Conservation (phyloP, 1,284 basidiomycete species). For the Pterulicium gracile region DNA sequence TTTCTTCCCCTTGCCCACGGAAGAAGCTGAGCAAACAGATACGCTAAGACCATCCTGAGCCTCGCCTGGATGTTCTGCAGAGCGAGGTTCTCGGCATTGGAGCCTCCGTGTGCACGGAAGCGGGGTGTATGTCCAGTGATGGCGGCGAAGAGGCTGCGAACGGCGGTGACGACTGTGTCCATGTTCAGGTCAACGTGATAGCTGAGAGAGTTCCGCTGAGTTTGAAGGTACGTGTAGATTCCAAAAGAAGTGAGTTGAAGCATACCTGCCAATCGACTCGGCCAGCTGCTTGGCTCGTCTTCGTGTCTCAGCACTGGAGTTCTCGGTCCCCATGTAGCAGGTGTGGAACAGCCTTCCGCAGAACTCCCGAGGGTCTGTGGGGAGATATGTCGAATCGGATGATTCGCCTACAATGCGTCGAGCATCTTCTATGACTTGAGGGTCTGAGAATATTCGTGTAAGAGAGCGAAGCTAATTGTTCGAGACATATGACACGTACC, state of each 20-base stretch:
- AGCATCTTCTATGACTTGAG: constrained; percentile 86
- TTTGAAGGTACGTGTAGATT: not conserved
- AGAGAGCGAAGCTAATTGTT: too few species aligned
- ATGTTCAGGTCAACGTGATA: constrained; percentile 96
- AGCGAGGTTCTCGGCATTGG: constrained; percentile 85
- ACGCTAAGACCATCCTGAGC: constrained; percentile 57
- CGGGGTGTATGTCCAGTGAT: constrained; percentile 79
- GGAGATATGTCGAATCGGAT: constrained; percentile 72
- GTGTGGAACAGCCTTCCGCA: constrained; percentile 88
- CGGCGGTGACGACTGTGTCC: constrained; percentile 82
- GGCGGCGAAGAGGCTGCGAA: constrained; percentile 74
- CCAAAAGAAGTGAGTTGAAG: constrained; percentile 1
- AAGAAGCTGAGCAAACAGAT: constrained; percentile 92
- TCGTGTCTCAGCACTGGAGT: constrained; percentile 84
- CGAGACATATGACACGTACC: constrained; percentile 35
- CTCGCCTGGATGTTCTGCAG: constrained; percentile 92
- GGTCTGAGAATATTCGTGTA: constrained; percentile 54
- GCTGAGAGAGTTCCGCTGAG: constrained; percentile 39
- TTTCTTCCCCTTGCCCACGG: constrained; percentile 84
- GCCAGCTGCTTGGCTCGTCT: constrained; percentile 80
- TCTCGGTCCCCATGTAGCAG: constrained; percentile 98
- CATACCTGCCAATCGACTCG: constrained; percentile 79
- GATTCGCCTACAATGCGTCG: constrained; percentile 81
- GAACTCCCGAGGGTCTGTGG: constrained; percentile 81
- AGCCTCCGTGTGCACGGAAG: constrained; percentile 86